Percentiles rank a stretch among this genome's conserved stretches.
phyloP scores from a whole-genome alignment of 73 alveolate species.

The Blepharisma japonicum region DNA sequence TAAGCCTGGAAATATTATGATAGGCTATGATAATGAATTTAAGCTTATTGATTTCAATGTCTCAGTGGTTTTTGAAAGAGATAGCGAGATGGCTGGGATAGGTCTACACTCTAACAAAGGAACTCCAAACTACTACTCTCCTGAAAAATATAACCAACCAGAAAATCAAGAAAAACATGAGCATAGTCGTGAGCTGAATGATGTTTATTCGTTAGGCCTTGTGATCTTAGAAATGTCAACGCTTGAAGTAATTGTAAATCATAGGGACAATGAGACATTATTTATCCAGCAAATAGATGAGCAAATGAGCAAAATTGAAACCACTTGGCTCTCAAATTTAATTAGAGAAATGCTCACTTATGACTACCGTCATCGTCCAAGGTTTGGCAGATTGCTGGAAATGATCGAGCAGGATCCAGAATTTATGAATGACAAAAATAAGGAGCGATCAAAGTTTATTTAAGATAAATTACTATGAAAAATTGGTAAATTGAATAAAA shows the following conservation, averaged over 20 bases:
- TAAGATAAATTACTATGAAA: too few relatives aligned
- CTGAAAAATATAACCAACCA: too few relatives aligned
- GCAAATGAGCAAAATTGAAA: background rate
- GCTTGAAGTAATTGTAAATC: background rate
- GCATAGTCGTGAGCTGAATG: background rate
- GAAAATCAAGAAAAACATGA: too few relatives aligned
- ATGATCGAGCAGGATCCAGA: background rate
- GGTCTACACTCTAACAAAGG: too few relatives aligned
- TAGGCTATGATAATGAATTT: background rate
- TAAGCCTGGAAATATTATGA: conserved; percentile 15
- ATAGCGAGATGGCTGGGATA: too few relatives aligned
- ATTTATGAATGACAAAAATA: too few relatives aligned
- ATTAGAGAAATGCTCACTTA: background rate
- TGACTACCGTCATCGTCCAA: background rate
- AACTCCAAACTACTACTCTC: too few relatives aligned
- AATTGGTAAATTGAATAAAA: too few relatives aligned
- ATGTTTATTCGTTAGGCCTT: conserved; percentile 7
- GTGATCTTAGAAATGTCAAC: background rate
- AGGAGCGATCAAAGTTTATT: too few relatives aligned
- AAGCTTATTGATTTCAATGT: conserved; percentile 11
- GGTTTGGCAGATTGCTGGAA: background rate
- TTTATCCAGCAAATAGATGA: background rate
- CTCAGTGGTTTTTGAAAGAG: background rate
- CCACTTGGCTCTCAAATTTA: background rate
- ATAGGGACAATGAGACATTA: background rate